These are phyloP conservation scores for Lachnellula arida DNA, from an alignment of 2,329 filamentous ascomycete genomes.

Conservation along the genomic window DNA sequence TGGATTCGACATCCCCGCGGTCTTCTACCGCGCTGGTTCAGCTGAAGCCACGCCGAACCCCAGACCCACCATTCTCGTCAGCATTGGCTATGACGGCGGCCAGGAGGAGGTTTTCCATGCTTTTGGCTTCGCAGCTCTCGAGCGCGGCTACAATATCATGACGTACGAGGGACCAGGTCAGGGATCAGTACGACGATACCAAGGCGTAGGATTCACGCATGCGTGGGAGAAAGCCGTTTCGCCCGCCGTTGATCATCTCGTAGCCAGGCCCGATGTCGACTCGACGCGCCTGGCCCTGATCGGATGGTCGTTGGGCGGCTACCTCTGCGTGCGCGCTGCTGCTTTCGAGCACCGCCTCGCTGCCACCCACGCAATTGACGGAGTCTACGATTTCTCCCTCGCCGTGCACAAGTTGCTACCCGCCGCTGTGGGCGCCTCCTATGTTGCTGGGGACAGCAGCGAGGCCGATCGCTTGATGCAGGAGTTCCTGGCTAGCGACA, in stretches of 20 bases:
- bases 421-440: not conserved
- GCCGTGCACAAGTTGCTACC: not conserved
- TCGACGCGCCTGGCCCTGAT: slow-evolving; percentile 32
- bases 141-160: slow-evolving; percentile 41
- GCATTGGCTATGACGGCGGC: slow-evolving; percentile 40
- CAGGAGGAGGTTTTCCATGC: slow-evolving; percentile 42
- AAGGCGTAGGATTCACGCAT: slow-evolving; percentile 40
- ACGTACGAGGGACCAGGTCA: slow-evolving; percentile 46
- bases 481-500: not conserved
- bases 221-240: slow-evolving; percentile 40
- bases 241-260: slow-evolving; percentile 37
- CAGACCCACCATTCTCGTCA: slow-evolving; percentile 38
- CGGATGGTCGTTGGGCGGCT: slow-evolving; percentile 40
- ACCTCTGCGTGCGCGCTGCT: slow-evolving; percentile 38
- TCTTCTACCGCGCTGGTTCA: slow-evolving; percentile 32
- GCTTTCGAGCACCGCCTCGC: slow-evolving; percentile 40
- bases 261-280: slow-evolving; percentile 30
- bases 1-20: slow-evolving; percentile 35
- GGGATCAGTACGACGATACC: slow-evolving; percentile 36
- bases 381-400: slow-evolving; percentile 26
- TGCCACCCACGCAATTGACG: slow-evolving; percentile 38
- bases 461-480: not conserved
- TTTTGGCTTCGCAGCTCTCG: slow-evolving; percentile 33
- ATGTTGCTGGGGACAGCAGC: not conserved
- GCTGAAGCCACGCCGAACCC: slow-evolving; percentile 8